These are phyloP conservation scores for Sclerotinia spermophila DNA, from an alignment of 2,329 filamentous ascomycete genomes.

Conservation along the genomic window DNA sequence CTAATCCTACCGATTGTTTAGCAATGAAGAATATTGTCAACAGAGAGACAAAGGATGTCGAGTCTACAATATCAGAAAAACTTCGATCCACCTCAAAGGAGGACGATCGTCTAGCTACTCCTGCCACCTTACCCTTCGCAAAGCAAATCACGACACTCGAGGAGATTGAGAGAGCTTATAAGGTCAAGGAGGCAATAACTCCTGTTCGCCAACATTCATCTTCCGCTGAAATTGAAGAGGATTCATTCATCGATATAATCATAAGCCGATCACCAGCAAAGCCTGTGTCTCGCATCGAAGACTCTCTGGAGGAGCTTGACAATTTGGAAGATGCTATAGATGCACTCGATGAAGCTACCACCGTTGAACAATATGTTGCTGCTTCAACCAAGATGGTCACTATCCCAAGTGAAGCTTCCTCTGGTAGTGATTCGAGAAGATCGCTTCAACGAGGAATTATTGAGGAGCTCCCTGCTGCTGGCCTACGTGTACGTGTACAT, in stretches of 20 bases:
- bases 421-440: background rate
- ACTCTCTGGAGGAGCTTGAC: constrained; percentile 61
- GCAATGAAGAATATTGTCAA: constrained; percentile 20
- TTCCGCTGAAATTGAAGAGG: constrained; percentile 27
- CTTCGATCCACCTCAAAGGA: background rate
- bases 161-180: constrained; percentile 30
- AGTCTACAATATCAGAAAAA: background rate
- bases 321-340: constrained; percentile 60
- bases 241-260: constrained; percentile 40
- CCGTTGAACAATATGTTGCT: constrained; percentile 28
- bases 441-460: background rate
- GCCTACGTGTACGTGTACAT: background rate
- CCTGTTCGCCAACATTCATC: background rate
- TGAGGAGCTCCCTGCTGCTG: background rate
- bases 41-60: background rate
- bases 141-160: constrained; percentile 30
- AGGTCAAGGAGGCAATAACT: constrained; percentile 13
- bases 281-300: constrained; percentile 52
- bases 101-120: background rate
- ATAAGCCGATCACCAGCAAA: constrained; percentile 40
- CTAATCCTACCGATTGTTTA: constrained; percentile 25
- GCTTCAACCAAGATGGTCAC: constrained; percentile 7
- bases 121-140: background rate
- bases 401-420: constrained; percentile 5
- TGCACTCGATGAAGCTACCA: constrained; percentile 33